A percentile compares a stretch with the other conserved stretches of the same genome.
phyloP scores from a whole-genome alignment of 2,329 filamentous ascomycete species.

The Stachybotrys elegans region DNA sequence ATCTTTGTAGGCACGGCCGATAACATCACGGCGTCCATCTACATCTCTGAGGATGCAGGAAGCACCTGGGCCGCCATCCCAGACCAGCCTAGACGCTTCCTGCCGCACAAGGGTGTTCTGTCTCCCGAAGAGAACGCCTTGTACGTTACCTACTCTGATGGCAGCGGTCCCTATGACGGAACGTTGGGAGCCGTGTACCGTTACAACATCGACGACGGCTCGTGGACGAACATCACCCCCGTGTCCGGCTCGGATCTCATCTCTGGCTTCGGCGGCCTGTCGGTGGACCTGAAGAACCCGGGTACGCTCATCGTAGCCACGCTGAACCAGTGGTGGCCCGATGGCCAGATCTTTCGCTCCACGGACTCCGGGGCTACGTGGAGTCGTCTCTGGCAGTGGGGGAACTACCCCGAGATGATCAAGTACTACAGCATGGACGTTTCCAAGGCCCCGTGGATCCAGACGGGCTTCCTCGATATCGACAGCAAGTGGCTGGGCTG shows the following conservation, averaged over 20 bases:
- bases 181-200: conserved; percentile 46
- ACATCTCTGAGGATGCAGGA: conserved; percentile 48
- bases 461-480: conserved; percentile 39
- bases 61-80: conserved; percentile 45
- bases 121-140: conserved; percentile 46
- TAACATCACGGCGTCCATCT: conserved; percentile 46
- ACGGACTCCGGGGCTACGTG: conserved; percentile 50
- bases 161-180: conserved; percentile 53
- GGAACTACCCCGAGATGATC: conserved; percentile 37
- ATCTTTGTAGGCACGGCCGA: conserved; percentile 54
- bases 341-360: conserved; percentile 51
- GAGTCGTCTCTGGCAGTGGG: conserved; percentile 49
- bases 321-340: conserved; percentile 56
- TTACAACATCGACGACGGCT: conserved; percentile 42
- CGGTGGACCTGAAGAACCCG: conserved; percentile 46
- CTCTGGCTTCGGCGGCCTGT: conserved; percentile 52
- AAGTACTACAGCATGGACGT: conserved; percentile 42
- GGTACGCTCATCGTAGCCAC: conserved; percentile 53
- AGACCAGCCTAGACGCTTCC: conserved; percentile 43
- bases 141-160: conserved; percentile 51
- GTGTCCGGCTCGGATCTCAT: conserved; percentile 39
- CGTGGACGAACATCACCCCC: conserved; percentile 54
- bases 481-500: conserved; percentile 50
- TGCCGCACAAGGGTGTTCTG: conserved; percentile 50
- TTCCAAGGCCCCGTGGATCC: conserved; percentile 48